Conservation (phyloP, 2,329 filamentous ascomycete species). For the Botryotinia calthae region DNA sequence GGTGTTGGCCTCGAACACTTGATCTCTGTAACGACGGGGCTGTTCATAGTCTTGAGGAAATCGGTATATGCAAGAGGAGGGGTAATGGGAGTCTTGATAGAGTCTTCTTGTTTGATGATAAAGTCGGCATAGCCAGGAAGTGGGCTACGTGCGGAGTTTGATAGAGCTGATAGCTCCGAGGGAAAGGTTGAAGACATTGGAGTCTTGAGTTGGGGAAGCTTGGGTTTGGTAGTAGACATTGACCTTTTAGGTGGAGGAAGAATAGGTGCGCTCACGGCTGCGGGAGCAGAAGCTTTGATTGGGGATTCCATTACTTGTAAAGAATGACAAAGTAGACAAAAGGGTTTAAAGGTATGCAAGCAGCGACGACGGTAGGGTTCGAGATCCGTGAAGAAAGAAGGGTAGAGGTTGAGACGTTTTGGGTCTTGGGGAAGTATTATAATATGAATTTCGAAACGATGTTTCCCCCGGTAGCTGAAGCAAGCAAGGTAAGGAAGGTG, state of each 20-base stretch:
- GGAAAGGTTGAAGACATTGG: conserved; percentile 61
- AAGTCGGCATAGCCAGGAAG: conserved; percentile 58
- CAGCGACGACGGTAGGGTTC: conserved; percentile 32
- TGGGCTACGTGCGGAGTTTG: conserved; percentile 66
- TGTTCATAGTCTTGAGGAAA: conserved; percentile 77
- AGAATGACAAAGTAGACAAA: conserved; percentile 32
- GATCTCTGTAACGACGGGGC: conserved; percentile 36
- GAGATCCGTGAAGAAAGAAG: conserved; percentile 31
- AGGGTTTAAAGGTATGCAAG: conserved; percentile 26
- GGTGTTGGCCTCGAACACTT: conserved; percentile 49
- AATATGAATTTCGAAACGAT: conserved; percentile 29
- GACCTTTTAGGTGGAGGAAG: conserved; percentile 32
- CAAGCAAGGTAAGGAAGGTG: conserved; percentile 19
- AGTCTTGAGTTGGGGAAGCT: conserved; percentile 60
- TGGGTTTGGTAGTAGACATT: conserved; percentile 46
- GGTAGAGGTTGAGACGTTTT: conserved; percentile 21
- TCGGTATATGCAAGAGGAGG: conserved; percentile 88
- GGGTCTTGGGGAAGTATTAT: conserved; percentile 34
- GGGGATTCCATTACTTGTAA: conserved; percentile 23
- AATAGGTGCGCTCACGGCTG: conserved; percentile 27
- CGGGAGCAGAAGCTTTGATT: conserved; percentile 15
- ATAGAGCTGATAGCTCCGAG: conserved; percentile 55
- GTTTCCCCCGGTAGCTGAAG: conserved; percentile 26
- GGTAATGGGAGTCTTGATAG: conserved; percentile 79
- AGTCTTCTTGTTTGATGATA: conserved; percentile 65